Evolutionary conservation across 1,284 basidiomycete species (phyloP), one percentile per base, ranked within the genome.

Genomic region (Cerioporus squamosus): DNA sequence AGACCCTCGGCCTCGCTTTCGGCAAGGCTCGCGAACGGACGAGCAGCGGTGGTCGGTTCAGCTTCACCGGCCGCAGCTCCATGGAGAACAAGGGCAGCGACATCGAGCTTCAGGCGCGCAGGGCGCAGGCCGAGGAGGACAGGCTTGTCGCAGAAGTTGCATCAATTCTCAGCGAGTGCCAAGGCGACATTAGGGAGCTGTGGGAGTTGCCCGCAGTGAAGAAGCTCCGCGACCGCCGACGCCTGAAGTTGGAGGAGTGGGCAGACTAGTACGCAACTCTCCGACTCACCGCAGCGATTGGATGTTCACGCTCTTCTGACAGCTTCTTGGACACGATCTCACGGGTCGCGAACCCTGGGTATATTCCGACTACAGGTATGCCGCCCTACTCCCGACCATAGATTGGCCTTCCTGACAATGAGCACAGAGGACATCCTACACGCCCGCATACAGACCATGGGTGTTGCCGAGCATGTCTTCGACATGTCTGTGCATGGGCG

Each of bases 361-460:
- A 93, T 64, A 73, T 89, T 47, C 91, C 91, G 26, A 86, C 86
- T 1, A 90, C 84, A 50, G 90, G 89, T 89, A 68, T 14, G 74
- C 61, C 31, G n/a, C 47, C 39, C 14, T 2, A 36, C 29, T 38
- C 44, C 22, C 48, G 26, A 29, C 7, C n/a, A 1, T 26, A 15
- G 22, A 17, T 45, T 18, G 39, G 12, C 24, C 9, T 55, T 49
- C 36, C 23, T 51, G 20, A 52, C 39, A n/a, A 5, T 18, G 42
- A 26, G 15, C 40, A 14, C 59, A 91, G 91, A 93, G 70, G 91
- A 93, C 67, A 92, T 93, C 53, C 77, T 93, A 12, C 90, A 91
- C 68, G 90, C 90, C 20, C 87, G 91, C 24, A 88, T 93, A 51
- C 91, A 92, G 67, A 93, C 90, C 7, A 91, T 93, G 85, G 90